Base-by-base conservation (phyloP, 805 yeast genomes). In the Teunomyces funiuensis region DNA sequence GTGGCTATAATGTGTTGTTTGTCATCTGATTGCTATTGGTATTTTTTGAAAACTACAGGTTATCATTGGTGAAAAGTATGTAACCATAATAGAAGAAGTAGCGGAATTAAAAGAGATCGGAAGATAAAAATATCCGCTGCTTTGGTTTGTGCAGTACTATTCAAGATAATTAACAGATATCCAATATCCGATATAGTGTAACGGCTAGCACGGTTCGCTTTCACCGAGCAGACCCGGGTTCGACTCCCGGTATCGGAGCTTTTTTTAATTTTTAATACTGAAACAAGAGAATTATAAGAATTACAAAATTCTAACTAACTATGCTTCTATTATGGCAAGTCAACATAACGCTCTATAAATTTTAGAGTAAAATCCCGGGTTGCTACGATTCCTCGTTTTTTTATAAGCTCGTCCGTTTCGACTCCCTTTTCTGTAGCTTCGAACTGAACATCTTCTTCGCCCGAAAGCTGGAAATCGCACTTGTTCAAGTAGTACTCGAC, bases 211-310 rank as follows among this genome's bases (percentile, higher is more conserved):
- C 80, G 83, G 83, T 76, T 77, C 83, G 83, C 85, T 80, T 80
- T 80, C 85, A 80, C 85, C 84, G 85, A 77, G 85, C 82, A 80
- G 68, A 73, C 79, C 82, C 83, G 85, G 85, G 85, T 81, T 81
- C 85, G 84, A 81, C 84, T 79, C 85, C 85, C 85, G 83, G 86
- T 73, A 79, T 78, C 84, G 85, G 85, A 80, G 76, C 43, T 43
- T 46, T 43, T 36, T 52, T 22, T 6, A 17, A 9, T 6, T 31
- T 14, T n/a, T n/a, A n/a, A n/a, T n/a, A n/a, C n/a, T n/a, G n/a
- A n/a, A n/a, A n/a, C n/a, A n/a, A n/a, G n/a, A n/a, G n/a, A n/a
- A n/a, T n/a, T n/a, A n/a, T n/a, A n/a, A n/a, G n/a, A n/a, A n/a
- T n/a, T n/a, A n/a, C n/a, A n/a, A n/a, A n/a, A n/a, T n/a, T n/a